phyloP scores from a whole-genome alignment of 2,329 filamentous ascomycete species.

The Microdochium trichocladiopsis region DNA sequence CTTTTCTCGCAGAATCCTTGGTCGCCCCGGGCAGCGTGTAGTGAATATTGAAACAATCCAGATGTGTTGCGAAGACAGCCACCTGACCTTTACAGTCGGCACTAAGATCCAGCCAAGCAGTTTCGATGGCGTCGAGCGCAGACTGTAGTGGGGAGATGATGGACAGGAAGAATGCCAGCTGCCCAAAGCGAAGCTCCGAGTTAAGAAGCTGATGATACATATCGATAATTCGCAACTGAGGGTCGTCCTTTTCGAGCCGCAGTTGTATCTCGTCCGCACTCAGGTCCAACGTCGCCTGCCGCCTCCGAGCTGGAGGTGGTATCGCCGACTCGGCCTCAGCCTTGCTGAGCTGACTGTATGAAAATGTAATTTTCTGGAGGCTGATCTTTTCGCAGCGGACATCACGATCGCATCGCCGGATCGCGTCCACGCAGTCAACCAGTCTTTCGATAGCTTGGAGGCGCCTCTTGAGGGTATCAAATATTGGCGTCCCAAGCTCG shows the following conservation, averaged over 20 bases:
- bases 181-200: slow-evolving; percentile 37
- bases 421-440: slow-evolving; percentile 61
- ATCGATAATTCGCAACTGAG: slow-evolving; percentile 58
- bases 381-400: slow-evolving; percentile 53
- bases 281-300: slow-evolving; percentile 54
- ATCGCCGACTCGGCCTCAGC: slow-evolving; percentile 7
- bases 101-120: slow-evolving; percentile 36
- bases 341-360: slow-evolving; percentile 43
- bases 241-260: slow-evolving; percentile 53
- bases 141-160: slow-evolving; percentile 59
- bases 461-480: slow-evolving; percentile 51
- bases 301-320: slow-evolving; percentile 15
- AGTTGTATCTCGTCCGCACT: slow-evolving; percentile 47
- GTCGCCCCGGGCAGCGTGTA: slow-evolving; percentile 34
- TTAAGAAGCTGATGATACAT: slow-evolving; percentile 45
- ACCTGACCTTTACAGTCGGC: slow-evolving; percentile 37
- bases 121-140: slow-evolving; percentile 54
- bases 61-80: slow-evolving; percentile 42
- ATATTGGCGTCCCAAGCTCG: slow-evolving; percentile 48
- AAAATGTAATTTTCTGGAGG: slow-evolving; percentile 58
- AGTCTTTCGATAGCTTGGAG: slow-evolving; percentile 64
- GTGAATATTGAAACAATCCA: slow-evolving; percentile 51
- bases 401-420: slow-evolving; percentile 47
- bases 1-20: slow-evolving; percentile 21
- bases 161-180: slow-evolving; percentile 46